Evolutionary conservation across 2,329 filamentous ascomycete species (phyloP).

Genomic region (Alternaria tenuissima): DNA sequence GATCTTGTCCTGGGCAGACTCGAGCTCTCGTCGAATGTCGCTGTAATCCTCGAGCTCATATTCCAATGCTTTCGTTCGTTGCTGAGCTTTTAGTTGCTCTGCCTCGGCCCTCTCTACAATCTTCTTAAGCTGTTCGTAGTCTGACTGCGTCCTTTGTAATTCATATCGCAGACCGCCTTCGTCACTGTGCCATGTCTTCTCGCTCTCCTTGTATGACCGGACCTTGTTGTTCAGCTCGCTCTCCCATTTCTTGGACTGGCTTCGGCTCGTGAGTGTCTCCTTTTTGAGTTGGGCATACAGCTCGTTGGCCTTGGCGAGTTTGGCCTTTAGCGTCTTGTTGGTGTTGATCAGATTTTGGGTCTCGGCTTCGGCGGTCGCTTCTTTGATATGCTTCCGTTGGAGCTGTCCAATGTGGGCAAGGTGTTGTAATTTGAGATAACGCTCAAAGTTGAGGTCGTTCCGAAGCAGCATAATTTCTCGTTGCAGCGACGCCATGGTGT

Average conservation of each 20-base stretch:
- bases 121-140: conserved; percentile 70
- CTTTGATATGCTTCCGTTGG: conserved; percentile 75
- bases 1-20: conserved; percentile 45
- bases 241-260: conserved; percentile 80
- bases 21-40: conserved; percentile 42
- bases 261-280: conserved; percentile 75
- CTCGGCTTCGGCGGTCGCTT: conserved; percentile 81
- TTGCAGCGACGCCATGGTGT: conserved; percentile 63
- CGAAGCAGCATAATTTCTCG: conserved; percentile 77
- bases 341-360: conserved; percentile 81
- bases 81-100: conserved; percentile 64
- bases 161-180: conserved; percentile 66
- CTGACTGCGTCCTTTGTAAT: conserved; percentile 64
- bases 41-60: conserved; percentile 71
- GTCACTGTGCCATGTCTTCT: conserved; percentile 69
- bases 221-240: conserved; percentile 73
- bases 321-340: conserved; percentile 76
- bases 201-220: conserved; percentile 71
- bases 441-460: conserved; percentile 84
- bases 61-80: conserved; percentile 63
- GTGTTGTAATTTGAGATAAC: conserved; percentile 84
- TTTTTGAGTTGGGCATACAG: conserved; percentile 74
- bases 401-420: conserved; percentile 82
- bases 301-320: conserved; percentile 76
- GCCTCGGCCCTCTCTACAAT: conserved; percentile 75